phyloP scores from a whole-genome alignment of 2,329 filamentous ascomycete genomes.

The Alternaria alternata region DNA sequence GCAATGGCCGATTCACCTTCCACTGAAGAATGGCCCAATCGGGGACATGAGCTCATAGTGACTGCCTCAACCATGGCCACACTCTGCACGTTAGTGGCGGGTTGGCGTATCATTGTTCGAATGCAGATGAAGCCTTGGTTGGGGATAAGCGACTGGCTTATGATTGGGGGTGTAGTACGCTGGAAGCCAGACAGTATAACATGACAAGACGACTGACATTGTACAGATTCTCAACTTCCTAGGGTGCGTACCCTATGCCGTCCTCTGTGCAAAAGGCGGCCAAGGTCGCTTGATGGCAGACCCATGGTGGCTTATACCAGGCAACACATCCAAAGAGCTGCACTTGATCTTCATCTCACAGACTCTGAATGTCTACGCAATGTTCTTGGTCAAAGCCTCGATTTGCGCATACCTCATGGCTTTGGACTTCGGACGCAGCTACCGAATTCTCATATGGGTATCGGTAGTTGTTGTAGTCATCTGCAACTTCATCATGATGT shows the following conservation, averaged over 20 bases:
- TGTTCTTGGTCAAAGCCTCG: slow-evolving; percentile 24
- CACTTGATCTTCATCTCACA: slow-evolving; percentile 15
- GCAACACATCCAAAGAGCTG: neutral
- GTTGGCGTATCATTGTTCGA: slow-evolving; percentile 15
- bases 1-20: neutral
- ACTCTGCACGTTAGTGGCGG: slow-evolving; percentile 10
- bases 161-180: slow-evolving; percentile 19
- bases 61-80: slow-evolving; percentile 14
- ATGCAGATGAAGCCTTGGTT: slow-evolving; percentile 4
- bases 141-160: slow-evolving; percentile 8
- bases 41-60: slow-evolving; percentile 12
- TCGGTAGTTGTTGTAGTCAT: slow-evolving; percentile 4
- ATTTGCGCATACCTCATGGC: slow-evolving; percentile 26
- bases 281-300: slow-evolving; percentile 20
- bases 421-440: slow-evolving; percentile 20
- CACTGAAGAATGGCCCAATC: slow-evolving; percentile 5
- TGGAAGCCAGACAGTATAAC: neutral
- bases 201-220: neutral
- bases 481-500: slow-evolving; percentile 15
- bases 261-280: slow-evolving; percentile 9
- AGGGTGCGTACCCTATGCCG: slow-evolving; percentile 8
- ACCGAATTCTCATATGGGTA: slow-evolving; percentile 21
- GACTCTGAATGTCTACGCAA: slow-evolving; percentile 21
- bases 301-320: slow-evolving; percentile 16
- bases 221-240: slow-evolving; percentile 10